Conservation (phyloP, 1,284 basidiomycete genomes). For the Rhodofomes roseus region DNA sequence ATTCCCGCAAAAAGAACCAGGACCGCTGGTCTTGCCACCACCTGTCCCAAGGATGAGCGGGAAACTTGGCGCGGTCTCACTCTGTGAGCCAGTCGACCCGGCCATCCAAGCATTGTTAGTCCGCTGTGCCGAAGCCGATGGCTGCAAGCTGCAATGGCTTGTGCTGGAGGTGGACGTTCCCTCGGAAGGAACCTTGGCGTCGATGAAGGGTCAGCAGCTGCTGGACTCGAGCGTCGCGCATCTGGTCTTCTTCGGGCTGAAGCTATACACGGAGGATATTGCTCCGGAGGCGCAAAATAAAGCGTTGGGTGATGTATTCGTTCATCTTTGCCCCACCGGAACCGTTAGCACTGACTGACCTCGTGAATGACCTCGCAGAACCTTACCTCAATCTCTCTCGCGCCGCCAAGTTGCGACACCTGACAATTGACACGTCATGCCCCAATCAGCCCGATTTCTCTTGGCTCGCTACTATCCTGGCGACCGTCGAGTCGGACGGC, state of each 20-base stretch:
- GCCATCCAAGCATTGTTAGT: neutral
- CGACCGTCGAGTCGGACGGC: neutral
- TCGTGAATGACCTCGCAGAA: too few species aligned
- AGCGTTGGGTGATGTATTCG: too few species aligned
- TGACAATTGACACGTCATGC: neutral
- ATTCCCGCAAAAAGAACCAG: neutral
- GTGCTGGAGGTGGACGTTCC: neutral
- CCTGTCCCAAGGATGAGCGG: neutral
- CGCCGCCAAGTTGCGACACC: neutral
- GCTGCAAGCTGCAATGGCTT: neutral
- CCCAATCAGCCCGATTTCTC: neutral
- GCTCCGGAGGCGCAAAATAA: too few species aligned
- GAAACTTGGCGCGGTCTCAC: neutral
- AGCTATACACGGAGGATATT: too few species aligned
- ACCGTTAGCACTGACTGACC: too few species aligned
- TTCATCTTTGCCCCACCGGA: too few species aligned
- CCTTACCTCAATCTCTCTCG: neutral
- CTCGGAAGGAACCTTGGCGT: neutral
- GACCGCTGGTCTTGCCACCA: neutral
- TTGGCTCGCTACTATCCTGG: neutral
- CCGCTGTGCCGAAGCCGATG: neutral
- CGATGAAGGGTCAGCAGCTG: neutral
- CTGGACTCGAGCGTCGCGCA: neutral
- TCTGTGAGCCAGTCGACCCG: neutral
- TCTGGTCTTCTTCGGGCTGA: too few species aligned